Base-by-base conservation (phyloP, 768 basidiomycete genomes). In the Boletus speciosus region DNA sequence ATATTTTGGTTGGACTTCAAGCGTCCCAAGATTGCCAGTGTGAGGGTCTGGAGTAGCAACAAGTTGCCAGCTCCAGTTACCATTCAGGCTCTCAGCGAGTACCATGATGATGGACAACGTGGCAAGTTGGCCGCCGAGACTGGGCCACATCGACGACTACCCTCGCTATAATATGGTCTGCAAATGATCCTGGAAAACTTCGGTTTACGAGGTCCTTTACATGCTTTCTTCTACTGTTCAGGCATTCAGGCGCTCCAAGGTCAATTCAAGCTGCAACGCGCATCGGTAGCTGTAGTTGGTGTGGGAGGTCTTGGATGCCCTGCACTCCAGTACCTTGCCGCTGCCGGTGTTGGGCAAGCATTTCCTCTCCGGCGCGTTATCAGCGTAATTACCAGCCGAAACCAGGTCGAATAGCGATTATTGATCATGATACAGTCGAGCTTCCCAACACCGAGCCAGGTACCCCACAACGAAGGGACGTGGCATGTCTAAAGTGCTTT, bases 251-350 rank as follows among this genome's bases (percentile, higher is more conserved):
- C 23, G 47, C 34, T 36, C 45, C 16, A 62, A 95, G 23, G 90
- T 19, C 96, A 98, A 69, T 69, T 93, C 39, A 92, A 86, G 68
- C 75, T 99, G 10, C 84, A 84, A 55, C 63, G 75, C 8, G 82
- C 93, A 0, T 84, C 85, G 3, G 85, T 95, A 2, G 84, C 85
- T 14, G 92, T 98, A 4, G 82, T 98, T 4, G 97, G 97, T 27
- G 97, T 94, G 15, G 97, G 97, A 0, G 97, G 97, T 9, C 78
- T 99, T 12, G 97, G 97, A 11, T 98, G 97, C 69, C 94, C 97
- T 44, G 92, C 91, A 38, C 76, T 99, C 43, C 93, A 97, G 66
- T 97, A 98, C 70, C 82, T 99, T 11, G 92, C 84, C 5, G 91
- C 93, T 7, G 89, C 92, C 14, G 97, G 97, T 25, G 79, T 98